Base-by-base conservation (phyloP, 768 basidiomycete genomes). In the Lactarius sanguifluus region DNA sequence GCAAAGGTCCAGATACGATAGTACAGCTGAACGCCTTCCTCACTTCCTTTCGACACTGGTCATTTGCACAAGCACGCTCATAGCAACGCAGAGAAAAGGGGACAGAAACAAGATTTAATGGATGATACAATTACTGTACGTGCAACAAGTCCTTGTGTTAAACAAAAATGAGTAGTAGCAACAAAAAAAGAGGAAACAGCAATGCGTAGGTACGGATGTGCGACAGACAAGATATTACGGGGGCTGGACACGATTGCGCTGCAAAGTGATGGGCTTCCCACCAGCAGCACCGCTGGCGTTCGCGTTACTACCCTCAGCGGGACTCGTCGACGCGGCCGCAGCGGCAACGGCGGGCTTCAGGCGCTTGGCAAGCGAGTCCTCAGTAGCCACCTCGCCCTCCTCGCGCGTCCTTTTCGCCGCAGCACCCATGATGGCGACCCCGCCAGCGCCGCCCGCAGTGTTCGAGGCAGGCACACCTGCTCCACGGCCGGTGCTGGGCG, bases 231-330 rank as follows among this genome's bases (percentile, higher is more conserved):
- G 15, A 64, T 47, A 59, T 62, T 30, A 64, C 73, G 74, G 61
- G 67, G 82, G 61, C 73, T 80, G 62, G 23, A 65, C 69, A 62
- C 59, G 67, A 58, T 65, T 66, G 10, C 62, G 65, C 38, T 66
- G 72, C 40, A 68, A 45, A 4, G 65, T 62, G 28, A 71, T 41
- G 1, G 69, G 69, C 59, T 70, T 70, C 36, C 67, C 62, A 16
- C 67, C 61, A n/a, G 57, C 59, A 28, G 43, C 18, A 16, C 23
- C 32, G 5, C 23, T 45, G 28, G 38, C 62, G 15, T 50, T 56
- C 6, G 61, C 25, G 23, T 8, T 32, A 32, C 20, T 28, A 18
- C 50, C 45, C 3, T 47, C 65, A 9, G 18, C 62, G 36, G 47
- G 10, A 28, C 43, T 50, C 3, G 43, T 52, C 2, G 68, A 36